A percentile compares a stretch with the other conserved stretches of the same genome.
phyloP scores from a whole-genome alignment of 441 rosid species.

The Populus hybrid region DNA sequence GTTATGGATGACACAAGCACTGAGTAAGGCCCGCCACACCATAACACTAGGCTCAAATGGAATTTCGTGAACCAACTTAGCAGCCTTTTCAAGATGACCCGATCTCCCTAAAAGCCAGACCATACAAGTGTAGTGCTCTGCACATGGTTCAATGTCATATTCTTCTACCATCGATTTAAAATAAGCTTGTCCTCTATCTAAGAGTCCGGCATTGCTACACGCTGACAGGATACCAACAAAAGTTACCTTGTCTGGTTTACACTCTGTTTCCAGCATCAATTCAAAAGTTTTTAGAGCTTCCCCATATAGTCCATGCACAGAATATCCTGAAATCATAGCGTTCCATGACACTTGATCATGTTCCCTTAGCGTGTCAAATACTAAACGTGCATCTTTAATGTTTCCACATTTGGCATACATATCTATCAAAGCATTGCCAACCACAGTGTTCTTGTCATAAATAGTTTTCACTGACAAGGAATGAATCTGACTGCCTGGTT shows the following conservation, averaged over 20 bases:
- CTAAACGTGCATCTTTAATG: conserved; percentile 51
- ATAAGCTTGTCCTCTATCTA: conserved; percentile 55
- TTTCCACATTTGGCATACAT: conserved; percentile 95
- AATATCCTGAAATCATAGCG: conserved; percentile 75
- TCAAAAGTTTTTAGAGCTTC: conserved; percentile 49
- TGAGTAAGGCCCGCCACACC: conserved; percentile 86
- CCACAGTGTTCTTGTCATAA: conserved; percentile 48
- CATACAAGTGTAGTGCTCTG: conserved; percentile 87
- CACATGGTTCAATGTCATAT: conserved; percentile 64
- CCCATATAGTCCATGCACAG: conserved; percentile 58
- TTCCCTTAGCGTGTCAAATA: conserved; percentile 47
- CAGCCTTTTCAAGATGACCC: conserved; percentile 65
- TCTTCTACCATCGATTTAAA: conserved; percentile 71
- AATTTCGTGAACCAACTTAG: conserved; percentile 60
- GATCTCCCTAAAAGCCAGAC: conserved; percentile 79
- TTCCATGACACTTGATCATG: conserved; percentile 73
- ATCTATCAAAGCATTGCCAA: conserved; percentile 74
- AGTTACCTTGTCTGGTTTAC: conserved; percentile 52
- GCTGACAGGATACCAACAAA: conserved; percentile 75
- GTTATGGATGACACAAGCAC: conserved; percentile 71
- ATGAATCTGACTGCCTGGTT: conserved; percentile 79
- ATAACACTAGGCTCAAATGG: conserved; percentile 63
- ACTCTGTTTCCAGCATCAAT: conserved; percentile 45
- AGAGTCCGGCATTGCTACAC: conserved; percentile 71
- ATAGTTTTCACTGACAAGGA: conserved; percentile 52